Evolutionary conservation across 2,329 filamentous ascomycete genomes (phyloP), one percentile per base, ranked within the genome.

Genomic region (Neurospora crassa): DNA sequence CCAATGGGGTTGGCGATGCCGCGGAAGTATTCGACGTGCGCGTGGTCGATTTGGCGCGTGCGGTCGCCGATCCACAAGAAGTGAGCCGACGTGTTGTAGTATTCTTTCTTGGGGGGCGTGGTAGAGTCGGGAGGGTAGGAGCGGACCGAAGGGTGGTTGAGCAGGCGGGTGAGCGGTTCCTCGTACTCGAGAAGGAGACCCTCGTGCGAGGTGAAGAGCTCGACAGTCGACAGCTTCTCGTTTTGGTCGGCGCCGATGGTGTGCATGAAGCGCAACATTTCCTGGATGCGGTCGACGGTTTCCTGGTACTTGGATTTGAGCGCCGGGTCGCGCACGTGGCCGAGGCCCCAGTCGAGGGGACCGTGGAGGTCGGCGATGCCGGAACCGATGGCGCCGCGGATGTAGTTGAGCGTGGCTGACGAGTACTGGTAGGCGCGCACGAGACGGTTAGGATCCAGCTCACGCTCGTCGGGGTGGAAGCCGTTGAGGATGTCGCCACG

Each of bases 31-130:
- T 99, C 96, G 73, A 99, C 92, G 81, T 99, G 96, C 0, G 92
- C 95, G 76, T 95, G 93, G 79, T 96, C 92, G 67, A 97, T 89
- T 82, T 98, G 95, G 67, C 96, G 89, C 1, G 96, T 99, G 75
- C 96, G 92, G 81, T 99, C 96, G 70, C 96, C 96, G 77, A 99
- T 96, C 96, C 96, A 99, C 80, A 99, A 87, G 84, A 99, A 98
- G 80, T 99, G 96, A 0, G 93, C 93, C 5, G 93, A 97, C 0
- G 95, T 98, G 82, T 97, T 92, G 83, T 96, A 98, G 87, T 92
- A 96, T 77, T 90, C 89, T 77, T 88, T 88, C 18, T 59, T 78
- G 45, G 74, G 69, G 63, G 45, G 68, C 73, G 69, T 70, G 74
- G 71, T 77, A 77, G 59, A 77, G 74, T 41, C 80, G 5, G 86